These are phyloP conservation scores for Carex cristatella DNA, from an alignment of 176 grass and related monocot species.

Conservation along the genomic window DNA sequence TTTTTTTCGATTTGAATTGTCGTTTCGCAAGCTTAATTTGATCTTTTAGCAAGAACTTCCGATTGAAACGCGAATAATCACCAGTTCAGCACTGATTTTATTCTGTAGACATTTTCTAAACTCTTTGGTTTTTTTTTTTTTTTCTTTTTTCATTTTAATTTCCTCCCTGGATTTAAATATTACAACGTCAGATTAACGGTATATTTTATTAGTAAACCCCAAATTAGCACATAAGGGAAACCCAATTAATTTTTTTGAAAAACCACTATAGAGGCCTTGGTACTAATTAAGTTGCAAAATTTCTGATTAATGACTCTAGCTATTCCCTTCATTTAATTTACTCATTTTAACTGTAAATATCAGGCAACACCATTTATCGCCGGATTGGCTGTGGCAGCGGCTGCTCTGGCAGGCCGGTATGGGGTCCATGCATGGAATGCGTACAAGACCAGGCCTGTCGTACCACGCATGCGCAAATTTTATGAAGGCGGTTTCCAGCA, in stretches of 20 bases:
- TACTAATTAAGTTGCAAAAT: not conserved
- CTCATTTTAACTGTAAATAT: constrained; percentile 5
- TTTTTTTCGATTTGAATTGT: not conserved
- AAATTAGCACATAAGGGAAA: not conserved
- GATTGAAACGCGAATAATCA: not conserved
- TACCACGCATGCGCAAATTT: constrained; percentile 86
- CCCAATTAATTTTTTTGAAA: not conserved
- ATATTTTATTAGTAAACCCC: not conserved
- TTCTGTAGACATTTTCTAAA: not conserved
- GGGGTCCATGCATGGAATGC: constrained; percentile 82
- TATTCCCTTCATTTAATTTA: not conserved
- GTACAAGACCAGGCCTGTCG: constrained; percentile 71
- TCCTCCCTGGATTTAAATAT: not conserved
- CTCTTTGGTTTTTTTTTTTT: not conserved
- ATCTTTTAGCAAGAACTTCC: not conserved
- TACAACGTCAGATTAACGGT: not conserved
- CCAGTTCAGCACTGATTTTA: not conserved
- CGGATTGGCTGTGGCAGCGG: constrained; percentile 64
- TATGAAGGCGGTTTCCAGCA: constrained; percentile 94
- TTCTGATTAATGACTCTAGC: not conserved
- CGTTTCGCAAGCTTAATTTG: not conserved
- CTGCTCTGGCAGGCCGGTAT: constrained; percentile 66
- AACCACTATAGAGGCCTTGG: not conserved
- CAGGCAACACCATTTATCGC: constrained; percentile 69
- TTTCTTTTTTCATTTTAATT: not conserved